Evolutionary conservation across 306 rosid species (phyloP).

Genomic region (Lagenaria siceraria): DNA sequence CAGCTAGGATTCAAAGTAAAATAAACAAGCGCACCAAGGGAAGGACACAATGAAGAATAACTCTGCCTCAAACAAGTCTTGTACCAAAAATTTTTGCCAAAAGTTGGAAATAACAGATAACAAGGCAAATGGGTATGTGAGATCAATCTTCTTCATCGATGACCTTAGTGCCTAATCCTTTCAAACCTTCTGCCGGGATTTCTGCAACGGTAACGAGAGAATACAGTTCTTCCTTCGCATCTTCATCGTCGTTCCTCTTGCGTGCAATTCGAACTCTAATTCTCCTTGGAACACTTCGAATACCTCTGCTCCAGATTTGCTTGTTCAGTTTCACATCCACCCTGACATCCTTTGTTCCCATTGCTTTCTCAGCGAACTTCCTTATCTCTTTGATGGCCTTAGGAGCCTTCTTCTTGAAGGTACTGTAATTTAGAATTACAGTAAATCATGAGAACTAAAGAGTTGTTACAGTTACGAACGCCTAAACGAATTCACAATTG

Average conservation of each 20-base stretch:
- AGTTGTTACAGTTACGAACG: neutral
- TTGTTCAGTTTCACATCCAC: conserved; percentile 93
- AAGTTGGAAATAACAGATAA: conserved; percentile 5
- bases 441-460: neutral
- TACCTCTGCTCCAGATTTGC: conserved; percentile 87
- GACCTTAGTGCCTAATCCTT: conserved; percentile 77
- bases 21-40: neutral
- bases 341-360: conserved; percentile 87
- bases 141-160: conserved; percentile 78
- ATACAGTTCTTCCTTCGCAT: conserved; percentile 91
- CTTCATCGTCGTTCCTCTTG: conserved; percentile 92
- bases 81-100: conserved; percentile 10
- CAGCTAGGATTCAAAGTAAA: neutral
- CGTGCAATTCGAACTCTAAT: conserved; percentile 91
- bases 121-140: neutral
- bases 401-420: conserved; percentile 96
- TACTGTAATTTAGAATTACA: conserved; percentile 24
- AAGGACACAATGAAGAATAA: conserved; percentile 14
- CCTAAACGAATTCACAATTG: neutral
- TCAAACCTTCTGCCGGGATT: conserved; percentile 68
- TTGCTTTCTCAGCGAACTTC: conserved; percentile 78
- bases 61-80: neutral
- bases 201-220: conserved; percentile 90
- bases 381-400: conserved; percentile 92
- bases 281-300: conserved; percentile 92